phyloP scores from a whole-genome alignment of 1,284 basidiomycete species.

The Neonothopanus nambi region DNA sequence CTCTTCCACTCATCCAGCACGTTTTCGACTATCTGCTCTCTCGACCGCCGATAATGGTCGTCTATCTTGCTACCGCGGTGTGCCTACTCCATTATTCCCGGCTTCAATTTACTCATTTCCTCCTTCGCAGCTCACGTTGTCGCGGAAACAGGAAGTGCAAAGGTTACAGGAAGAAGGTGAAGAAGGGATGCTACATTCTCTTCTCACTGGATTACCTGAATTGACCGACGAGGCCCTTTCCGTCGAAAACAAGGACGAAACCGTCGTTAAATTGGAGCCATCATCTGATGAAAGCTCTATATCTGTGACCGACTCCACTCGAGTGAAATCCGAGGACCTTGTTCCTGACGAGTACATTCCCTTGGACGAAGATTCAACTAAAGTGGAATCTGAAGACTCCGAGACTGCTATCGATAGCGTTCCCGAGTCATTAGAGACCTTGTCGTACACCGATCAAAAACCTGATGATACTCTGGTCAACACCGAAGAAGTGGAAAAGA shows the following conservation, averaged over 20 bases:
- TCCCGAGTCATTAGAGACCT: no score
- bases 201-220: slow-evolving; percentile 72
- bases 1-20: slow-evolving; percentile 80
- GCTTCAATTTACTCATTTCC: background rate
- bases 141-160: slow-evolving; percentile 59
- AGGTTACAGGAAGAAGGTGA: slow-evolving; percentile 62
- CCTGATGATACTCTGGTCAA: no score
- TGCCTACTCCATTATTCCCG: slow-evolving; percentile 30
- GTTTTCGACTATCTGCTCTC: slow-evolving; percentile 87
- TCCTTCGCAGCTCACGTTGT: slow-evolving; percentile 53
- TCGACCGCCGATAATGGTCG: slow-evolving; percentile 76
- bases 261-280: background rate
- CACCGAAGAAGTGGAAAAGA: background rate
- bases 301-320: background rate
- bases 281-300: background rate
- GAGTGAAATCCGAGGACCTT: background rate
- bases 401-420: no score
- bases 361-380: background rate
- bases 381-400: background rate
- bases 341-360: background rate
- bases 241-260: background rate
- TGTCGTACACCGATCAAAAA: no score
- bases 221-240: slow-evolving; percentile 42
- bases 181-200: slow-evolving; percentile 84
- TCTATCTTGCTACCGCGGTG: slow-evolving; percentile 85